phyloP scores from a whole-genome alignment of 306 rosid species.

The Trifolium pratense region DNA sequence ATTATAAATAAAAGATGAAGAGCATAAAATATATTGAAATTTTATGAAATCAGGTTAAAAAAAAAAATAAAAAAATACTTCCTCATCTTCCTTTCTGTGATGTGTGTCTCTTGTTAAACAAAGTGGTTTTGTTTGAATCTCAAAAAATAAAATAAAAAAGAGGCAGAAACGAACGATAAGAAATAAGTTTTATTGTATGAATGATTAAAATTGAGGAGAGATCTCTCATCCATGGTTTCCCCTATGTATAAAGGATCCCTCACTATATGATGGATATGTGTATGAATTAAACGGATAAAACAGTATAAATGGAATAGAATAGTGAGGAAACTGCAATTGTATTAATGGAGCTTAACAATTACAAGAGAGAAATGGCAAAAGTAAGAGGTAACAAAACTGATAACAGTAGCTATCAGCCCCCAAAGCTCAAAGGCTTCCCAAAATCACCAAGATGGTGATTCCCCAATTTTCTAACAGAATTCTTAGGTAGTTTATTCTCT shows the following conservation, averaged over 20 bases:
- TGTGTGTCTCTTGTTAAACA: background rate
- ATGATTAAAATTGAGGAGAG: background rate
- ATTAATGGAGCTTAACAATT: no score
- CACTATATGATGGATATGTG: no score
- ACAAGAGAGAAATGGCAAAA: no score
- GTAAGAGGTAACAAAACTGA: no score
- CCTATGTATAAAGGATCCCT: background rate
- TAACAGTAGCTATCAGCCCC: no score
- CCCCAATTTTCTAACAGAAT: no score
- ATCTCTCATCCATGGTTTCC: background rate
- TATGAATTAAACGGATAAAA: no score
- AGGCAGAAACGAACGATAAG: background rate
- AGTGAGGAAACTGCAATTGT: no score
- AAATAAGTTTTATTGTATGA: background rate
- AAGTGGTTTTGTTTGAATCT: background rate
- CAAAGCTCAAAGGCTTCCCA: no score
- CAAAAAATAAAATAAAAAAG: background rate
- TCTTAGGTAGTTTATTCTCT: no score
- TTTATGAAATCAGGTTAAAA: background rate
- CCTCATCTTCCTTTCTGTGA: background rate
- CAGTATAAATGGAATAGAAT: no score
- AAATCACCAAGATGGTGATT: no score
- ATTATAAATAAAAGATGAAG: constrained; percentile 22
- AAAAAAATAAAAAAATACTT: background rate
- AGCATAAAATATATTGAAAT: background rate